Evolutionary conservation across 148 eudicot species (phyloP), one percentile per base, ranked within the genome.

Genomic region (Chenopodium suecicum): DNA sequence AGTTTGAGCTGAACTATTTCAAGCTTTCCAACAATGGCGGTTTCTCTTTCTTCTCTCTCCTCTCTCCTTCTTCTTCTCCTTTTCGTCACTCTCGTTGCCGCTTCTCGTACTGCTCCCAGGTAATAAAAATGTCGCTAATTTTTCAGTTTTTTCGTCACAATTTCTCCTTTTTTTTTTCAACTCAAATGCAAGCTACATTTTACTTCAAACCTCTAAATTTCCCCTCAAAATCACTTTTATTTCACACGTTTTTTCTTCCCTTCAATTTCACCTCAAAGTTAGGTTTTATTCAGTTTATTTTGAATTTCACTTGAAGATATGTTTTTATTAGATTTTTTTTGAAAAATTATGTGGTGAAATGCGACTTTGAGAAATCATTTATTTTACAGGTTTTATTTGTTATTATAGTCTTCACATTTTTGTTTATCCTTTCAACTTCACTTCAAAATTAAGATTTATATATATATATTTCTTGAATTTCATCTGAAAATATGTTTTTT

Each of bases 21-120:
- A 4, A 5, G 27, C 7, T 31, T 58, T 69, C 50, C 48, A 56
- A 71, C 86, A 82, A 86, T 86, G 89, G 85, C 89, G 83, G 70
- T 76, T 41, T 47, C 67, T 44, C 78, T n/a, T 64, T 2, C 79
- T 20, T 22, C 70, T 80, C 19, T 7, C 76, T 79, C 79, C 67
- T 79, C 79, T 44, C 46, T 84, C 48, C 83, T 86, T 10, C 77
- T 79, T 41, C 44, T 84, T 50, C 83, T 86, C 2, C 77, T 78
- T 10, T 25, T 71, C 41, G 41, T 64, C 23, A 58, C 82, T 48
- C 77, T 74, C 29, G 79, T 48, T 17, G 63, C 63, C 27, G 68
- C 81, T 74, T 64, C 62, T 13, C 76, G 80, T 34, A 48, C 83
- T 47, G 20, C 47, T 34, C 37, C 83, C n/a, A 19, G 78, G 86